These are phyloP conservation scores for Pichia paraexigua DNA, from an alignment of 805 yeast species.

Conservation along the genomic window DNA sequence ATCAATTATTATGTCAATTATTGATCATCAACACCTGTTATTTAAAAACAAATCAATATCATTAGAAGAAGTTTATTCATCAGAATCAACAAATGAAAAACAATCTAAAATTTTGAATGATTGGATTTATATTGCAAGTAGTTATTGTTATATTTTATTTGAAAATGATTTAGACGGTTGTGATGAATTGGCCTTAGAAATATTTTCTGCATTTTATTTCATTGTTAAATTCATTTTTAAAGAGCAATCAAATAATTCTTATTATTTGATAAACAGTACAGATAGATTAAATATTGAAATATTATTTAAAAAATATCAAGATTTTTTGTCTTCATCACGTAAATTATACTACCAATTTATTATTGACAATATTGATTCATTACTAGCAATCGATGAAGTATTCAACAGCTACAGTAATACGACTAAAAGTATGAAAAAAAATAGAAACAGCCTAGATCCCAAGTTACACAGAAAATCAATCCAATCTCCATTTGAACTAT, in stretches of 20 bases:
- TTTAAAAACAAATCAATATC: neutral
- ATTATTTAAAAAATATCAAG: neutral
- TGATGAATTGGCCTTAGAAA: conserved; percentile 5
- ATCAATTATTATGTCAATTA: neutral
- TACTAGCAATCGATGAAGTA: neutral
- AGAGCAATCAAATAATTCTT: neutral
- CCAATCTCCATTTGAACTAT: conserved; percentile 3
- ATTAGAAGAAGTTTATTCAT: neutral
- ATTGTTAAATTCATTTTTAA: neutral
- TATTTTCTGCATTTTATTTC: conserved; percentile 5
- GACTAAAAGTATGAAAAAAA: neutral
- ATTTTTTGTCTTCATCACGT: neutral
- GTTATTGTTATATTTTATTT: conserved; percentile 2
- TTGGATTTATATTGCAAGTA: conserved; percentile 9
- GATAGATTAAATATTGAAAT: conserved; percentile 4
- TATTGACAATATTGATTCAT: neutral
- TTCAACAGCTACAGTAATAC: neutral
- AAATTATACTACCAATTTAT: neutral
- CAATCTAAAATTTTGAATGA: conserved; percentile 2
- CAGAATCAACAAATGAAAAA: neutral
- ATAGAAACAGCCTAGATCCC: conserved; percentile 1
- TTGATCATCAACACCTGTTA: neutral
- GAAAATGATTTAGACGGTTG: conserved; percentile 3
- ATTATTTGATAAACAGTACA: neutral
- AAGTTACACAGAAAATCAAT: neutral